Evolutionary conservation across 2,329 filamentous ascomycete species (phyloP).

Genomic region (Trichoderma polysporum): DNA sequence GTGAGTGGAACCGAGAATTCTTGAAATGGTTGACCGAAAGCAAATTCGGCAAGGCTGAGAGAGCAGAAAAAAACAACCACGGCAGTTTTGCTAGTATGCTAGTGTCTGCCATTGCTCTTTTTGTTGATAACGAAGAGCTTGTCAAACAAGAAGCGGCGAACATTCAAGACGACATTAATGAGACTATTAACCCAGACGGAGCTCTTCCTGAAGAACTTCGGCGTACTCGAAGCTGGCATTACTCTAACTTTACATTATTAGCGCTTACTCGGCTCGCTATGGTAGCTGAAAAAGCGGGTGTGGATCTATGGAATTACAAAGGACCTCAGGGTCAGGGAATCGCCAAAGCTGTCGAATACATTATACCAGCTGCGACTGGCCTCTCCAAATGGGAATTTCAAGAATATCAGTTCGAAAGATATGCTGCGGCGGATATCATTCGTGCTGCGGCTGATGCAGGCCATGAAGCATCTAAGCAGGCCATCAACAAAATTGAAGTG

Average conservation of each 20-base stretch:
- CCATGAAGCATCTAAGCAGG: not conserved
- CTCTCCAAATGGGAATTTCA: not conserved
- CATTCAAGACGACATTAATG: constrained; percentile 1
- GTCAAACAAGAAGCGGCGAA: not conserved
- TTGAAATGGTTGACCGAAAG: constrained; percentile 14
- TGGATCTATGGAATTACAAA: constrained; percentile 13
- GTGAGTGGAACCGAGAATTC: constrained; percentile 14
- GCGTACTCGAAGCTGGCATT: constrained; percentile 19
- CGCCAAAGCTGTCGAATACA: constrained; percentile 9
- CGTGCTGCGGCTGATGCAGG: constrained; percentile 14
- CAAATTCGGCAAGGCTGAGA: constrained; percentile 13
- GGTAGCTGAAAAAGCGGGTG: constrained; percentile 6
- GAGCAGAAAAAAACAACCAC: constrained; percentile 15
- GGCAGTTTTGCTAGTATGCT: constrained; percentile 14
- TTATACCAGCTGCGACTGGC: constrained; percentile 11
- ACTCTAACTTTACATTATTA: constrained; percentile 12
- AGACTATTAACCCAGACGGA: not conserved
- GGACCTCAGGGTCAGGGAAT: constrained; percentile 13
- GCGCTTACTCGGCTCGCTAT: constrained; percentile 17
- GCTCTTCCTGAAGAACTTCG: constrained; percentile 14
- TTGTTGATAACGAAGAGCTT: constrained; percentile 1
- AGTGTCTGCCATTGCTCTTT: constrained; percentile 13
- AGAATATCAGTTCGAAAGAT: constrained; percentile 6
- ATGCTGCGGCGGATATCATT: constrained; percentile 13
- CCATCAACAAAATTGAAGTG: not conserved